phyloP scores from a whole-genome alignment of 2,329 filamentous ascomycete genomes.

The Reticulascus tulasneorum region DNA sequence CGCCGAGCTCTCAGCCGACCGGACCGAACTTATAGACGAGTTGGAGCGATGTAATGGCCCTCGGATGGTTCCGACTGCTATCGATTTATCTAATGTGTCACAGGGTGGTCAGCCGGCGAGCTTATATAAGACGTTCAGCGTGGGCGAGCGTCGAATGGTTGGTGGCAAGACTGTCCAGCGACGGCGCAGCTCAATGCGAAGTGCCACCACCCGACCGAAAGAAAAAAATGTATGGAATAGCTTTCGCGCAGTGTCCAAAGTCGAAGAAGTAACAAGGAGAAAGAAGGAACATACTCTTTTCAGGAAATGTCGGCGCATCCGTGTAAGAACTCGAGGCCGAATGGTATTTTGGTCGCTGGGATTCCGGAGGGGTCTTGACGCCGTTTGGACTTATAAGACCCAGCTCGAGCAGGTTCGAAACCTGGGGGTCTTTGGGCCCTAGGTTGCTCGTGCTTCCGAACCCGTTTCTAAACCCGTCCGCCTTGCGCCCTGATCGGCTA shows the following conservation, averaged over 20 bases:
- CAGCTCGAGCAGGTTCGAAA: slow-evolving; percentile 11
- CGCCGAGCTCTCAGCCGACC: slow-evolving; percentile 28
- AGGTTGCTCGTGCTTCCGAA: slow-evolving; percentile 11
- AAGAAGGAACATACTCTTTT: slow-evolving; percentile 33
- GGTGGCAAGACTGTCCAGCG: too few relatives aligned
- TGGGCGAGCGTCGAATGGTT: too few relatives aligned
- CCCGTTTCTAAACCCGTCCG: slow-evolving; percentile 13
- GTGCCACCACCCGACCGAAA: too few relatives aligned
- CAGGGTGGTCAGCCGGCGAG: slow-evolving; percentile 6
- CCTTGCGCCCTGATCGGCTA: slow-evolving; percentile 10
- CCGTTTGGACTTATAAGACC: slow-evolving; percentile 13
- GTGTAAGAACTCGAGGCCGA: slow-evolving; percentile 17
- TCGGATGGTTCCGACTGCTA: slow-evolving; percentile 21
- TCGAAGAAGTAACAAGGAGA: not conserved
- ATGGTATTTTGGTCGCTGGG: slow-evolving; percentile 8
- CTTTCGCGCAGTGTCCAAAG: not conserved
- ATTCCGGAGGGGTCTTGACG: slow-evolving; percentile 10
- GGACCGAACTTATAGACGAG: slow-evolving; percentile 28
- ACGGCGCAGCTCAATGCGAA: too few relatives aligned
- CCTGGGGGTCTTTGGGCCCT: slow-evolving; percentile 10
- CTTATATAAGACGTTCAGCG: too few relatives aligned
- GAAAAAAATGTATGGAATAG: too few relatives aligned
- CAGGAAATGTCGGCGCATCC: slow-evolving; percentile 29
- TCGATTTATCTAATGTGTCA: slow-evolving; percentile 21
- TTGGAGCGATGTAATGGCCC: slow-evolving; percentile 24